phyloP scores from a whole-genome alignment of 2,329 filamentous ascomycete genomes.

The Xylaria sp. region DNA sequence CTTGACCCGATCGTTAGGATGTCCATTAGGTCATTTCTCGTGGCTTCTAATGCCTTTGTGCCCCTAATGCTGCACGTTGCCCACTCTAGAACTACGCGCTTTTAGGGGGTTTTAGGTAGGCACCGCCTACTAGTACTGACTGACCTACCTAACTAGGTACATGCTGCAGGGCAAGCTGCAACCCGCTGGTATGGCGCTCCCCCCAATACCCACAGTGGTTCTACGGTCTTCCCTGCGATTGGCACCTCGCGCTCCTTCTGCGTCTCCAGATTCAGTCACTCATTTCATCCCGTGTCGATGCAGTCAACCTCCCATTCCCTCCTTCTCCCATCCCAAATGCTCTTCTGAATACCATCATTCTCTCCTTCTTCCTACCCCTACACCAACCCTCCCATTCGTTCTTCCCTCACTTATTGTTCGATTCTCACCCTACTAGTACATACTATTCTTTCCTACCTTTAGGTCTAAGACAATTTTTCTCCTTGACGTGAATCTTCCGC shows the following conservation, averaged over 20 bases:
- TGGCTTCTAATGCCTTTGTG: not conserved
- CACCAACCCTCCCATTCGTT: conserved; percentile 45
- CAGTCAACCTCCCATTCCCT: conserved; percentile 47
- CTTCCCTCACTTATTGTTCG: conserved; percentile 46
- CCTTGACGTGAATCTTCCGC: conserved; percentile 42
- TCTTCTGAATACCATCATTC: conserved; percentile 49
- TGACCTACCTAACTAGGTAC: conserved; percentile 26
- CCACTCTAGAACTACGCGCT: not conserved
- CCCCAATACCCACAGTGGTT: conserved; percentile 31
- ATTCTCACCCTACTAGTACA: conserved; percentile 47
- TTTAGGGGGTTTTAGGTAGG: conserved; percentile 1
- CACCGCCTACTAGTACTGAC: conserved; percentile 3
- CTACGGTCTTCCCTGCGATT: conserved; percentile 36
- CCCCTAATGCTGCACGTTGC: conserved; percentile 9
- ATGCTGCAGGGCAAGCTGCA: conserved; percentile 35
- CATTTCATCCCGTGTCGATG: conserved; percentile 40
- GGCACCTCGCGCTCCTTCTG: conserved; percentile 39
- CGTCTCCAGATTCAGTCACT: conserved; percentile 38
- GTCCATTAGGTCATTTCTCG: conserved; percentile 2
- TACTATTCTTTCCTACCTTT: conserved; percentile 41
- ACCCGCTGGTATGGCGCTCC: conserved; percentile 34
- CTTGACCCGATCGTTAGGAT: not conserved
- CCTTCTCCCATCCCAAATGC: conserved; percentile 46
- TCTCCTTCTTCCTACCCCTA: conserved; percentile 41
- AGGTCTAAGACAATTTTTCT: conserved; percentile 40